phyloP scores from a whole-genome alignment of 208 protist genomes.

The Crithidia brevicula region DNA sequence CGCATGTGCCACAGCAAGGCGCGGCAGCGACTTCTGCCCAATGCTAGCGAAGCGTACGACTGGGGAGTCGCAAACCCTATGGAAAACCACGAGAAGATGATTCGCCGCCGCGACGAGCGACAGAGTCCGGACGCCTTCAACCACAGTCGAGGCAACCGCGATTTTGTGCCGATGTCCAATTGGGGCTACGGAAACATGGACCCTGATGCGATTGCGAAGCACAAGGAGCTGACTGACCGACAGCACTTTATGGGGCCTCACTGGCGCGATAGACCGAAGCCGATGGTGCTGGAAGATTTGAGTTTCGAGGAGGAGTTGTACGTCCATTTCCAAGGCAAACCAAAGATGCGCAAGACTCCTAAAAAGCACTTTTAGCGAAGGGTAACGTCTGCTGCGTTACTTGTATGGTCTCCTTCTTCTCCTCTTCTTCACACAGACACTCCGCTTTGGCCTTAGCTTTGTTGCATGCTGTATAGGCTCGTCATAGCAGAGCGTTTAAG shows the following conservation, averaged over 20 bases:
- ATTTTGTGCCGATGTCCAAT: conserved; percentile 94
- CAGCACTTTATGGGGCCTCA: conserved; percentile 91
- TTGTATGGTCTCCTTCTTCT: background rate
- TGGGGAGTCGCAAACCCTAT: conserved; percentile 88
- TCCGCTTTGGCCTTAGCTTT: too few relatives aligned
- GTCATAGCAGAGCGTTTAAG: too few relatives aligned
- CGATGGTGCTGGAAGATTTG: conserved; percentile 84
- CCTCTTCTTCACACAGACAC: background rate
- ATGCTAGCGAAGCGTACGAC: conserved; percentile 82
- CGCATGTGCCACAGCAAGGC: conserved; percentile 87
- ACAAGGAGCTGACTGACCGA: conserved; percentile 88
- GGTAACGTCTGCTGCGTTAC: background rate
- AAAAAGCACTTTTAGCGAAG: conserved; percentile 91
- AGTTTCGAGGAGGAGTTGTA: conserved; percentile 91
- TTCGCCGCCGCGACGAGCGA: conserved; percentile 58
- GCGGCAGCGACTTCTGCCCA: conserved; percentile 78
- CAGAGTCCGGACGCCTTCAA: conserved; percentile 82
- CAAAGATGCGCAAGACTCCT: conserved; percentile 89
- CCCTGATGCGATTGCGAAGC: conserved; percentile 79
- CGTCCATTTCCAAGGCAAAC: conserved; percentile 86
- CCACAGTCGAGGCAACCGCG: conserved; percentile 70
- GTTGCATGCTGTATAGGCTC: too few relatives aligned
- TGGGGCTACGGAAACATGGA: conserved; percentile 92
- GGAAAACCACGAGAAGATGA: conserved; percentile 73
- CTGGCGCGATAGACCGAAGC: conserved; percentile 83